Base-by-base conservation (phyloP, 2,329 filamentous ascomycete species). In the Conoideocrella luteorostrata region DNA sequence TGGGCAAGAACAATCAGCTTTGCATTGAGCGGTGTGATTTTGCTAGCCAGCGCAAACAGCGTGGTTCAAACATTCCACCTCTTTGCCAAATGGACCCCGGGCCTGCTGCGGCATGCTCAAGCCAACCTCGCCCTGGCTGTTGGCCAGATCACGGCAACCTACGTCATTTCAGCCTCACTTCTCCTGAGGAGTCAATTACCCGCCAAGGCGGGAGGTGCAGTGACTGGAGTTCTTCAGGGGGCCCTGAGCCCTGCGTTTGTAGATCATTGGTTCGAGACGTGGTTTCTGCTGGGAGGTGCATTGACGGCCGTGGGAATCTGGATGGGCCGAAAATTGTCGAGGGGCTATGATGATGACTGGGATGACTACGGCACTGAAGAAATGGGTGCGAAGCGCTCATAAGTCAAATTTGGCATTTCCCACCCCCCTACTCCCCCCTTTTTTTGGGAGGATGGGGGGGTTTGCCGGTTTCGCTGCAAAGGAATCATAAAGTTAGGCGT, bases 1-100 rank as follows among this genome's bases (percentile, higher is more conserved):
- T 94, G 88, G 87, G 83, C 86, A 18, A 82, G 87, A 23, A 86
- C 88, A 57, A 90, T 94, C 51, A 88, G 84, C 47, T 94, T 95
- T 63, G 69, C 88, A 18, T 74, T 95, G 4, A 88, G 84, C 7
- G 88, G 88, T 15, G 79, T 90, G 39, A 93, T 95, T 60, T 80
- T 95, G 20, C 72, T 88, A 13, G 83, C 86, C 3, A 88, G 84
- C 44, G 88, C 89, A 64, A 88, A 84, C 62, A 86, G 82, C 45
- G 88, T 87, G 15, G 70, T 90, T n/a, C 88, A 93, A 60, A 95
- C 88, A 0, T 86, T 91, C 54, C 82, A 84, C 52, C 75, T 95
- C 43, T 87, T 95, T 57, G 79, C 84, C 4, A 82, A 83, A 51
- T 85, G 87, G 68, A 75, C 81, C 7, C 88, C 88, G 0, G 72